Evolutionary conservation across 768 basidiomycete species (phyloP).

Genomic region (Hydnomerulius pinastri): DNA sequence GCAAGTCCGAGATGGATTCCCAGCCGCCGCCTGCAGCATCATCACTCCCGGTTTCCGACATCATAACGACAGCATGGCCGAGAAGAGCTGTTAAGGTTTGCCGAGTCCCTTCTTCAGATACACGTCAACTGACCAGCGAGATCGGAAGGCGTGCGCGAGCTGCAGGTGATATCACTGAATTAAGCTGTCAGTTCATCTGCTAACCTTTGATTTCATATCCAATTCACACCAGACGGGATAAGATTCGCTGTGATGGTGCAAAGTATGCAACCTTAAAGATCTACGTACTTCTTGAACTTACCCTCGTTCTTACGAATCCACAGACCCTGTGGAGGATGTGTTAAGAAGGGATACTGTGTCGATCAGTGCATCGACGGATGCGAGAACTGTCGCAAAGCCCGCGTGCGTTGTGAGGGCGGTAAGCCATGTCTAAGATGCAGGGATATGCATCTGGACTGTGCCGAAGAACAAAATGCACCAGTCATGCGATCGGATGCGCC

Average conservation of each 20-base stretch:
- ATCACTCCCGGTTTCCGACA: conserved; percentile 54
- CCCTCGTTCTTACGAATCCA: neutral
- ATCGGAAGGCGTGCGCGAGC: conserved; percentile 54
- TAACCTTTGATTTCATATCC: conserved; percentile 2
- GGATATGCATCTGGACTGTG: conserved; percentile 43
- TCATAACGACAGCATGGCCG: conserved; percentile 47
- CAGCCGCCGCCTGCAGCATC: conserved; percentile 35
- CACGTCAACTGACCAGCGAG: conserved; percentile 13
- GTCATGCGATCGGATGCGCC: conserved; percentile 25
- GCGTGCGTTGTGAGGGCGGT: conserved; percentile 44
- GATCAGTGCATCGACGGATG: conserved; percentile 65
- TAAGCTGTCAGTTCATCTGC: neutral
- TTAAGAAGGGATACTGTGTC: conserved; percentile 51
- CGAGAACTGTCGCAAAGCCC: conserved; percentile 55
- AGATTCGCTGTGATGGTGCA: conserved; percentile 59
- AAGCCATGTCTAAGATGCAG: conserved; percentile 38
- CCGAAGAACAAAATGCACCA: conserved; percentile 39
- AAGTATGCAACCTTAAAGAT: conserved; percentile 36
- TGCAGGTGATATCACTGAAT: conserved; percentile 44
- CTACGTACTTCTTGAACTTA: conserved; percentile 2
- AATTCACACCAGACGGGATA: conserved; percentile 50
- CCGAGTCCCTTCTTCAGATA: conserved; percentile 11
- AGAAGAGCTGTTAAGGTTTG: conserved; percentile 54
- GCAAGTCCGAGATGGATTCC: conserved; percentile 34
- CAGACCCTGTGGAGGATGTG: conserved; percentile 62